phyloP scores from a whole-genome alignment of 805 yeast genomes.

The Sugiyamaella boreocaroliniensis region DNA sequence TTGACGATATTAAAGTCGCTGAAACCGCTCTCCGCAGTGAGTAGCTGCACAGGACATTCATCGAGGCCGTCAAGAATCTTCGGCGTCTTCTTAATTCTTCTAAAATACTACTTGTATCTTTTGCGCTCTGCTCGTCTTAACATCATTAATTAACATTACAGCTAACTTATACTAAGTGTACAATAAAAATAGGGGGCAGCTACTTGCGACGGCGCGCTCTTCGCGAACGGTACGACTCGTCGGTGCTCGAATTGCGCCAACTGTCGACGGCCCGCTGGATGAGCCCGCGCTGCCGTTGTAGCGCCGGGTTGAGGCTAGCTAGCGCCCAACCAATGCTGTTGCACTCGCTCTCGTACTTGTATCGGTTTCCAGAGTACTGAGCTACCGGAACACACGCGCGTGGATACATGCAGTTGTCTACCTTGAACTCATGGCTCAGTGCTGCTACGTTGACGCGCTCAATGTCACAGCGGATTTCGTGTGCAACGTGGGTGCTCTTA shows the following conservation, averaged over 20 bases:
- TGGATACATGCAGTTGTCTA: slow-evolving; percentile 43
- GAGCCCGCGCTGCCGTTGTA: slow-evolving; percentile 41
- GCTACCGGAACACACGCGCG: slow-evolving; percentile 39
- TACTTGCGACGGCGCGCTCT: slow-evolving; percentile 30
- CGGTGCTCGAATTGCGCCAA: slow-evolving; percentile 44
- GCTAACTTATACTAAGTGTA: background rate
- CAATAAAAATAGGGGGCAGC: background rate
- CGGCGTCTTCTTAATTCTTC: too few species aligned
- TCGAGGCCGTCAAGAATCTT: too few species aligned
- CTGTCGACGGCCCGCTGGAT: slow-evolving; percentile 48
- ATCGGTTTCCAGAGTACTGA: slow-evolving; percentile 42
- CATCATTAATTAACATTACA: background rate
- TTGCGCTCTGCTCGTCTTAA: too few species aligned
- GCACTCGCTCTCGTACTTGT: slow-evolving; percentile 42
- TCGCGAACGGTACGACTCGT: slow-evolving; percentile 37
- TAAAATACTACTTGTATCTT: too few species aligned
- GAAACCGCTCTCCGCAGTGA: too few species aligned
- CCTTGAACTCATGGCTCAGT: slow-evolving; percentile 31
- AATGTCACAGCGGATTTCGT: slow-evolving; percentile 32
- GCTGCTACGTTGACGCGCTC: slow-evolving; percentile 21
- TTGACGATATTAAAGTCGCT: too few species aligned
- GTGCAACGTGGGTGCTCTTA: slow-evolving; percentile 25
- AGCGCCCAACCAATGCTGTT: slow-evolving; percentile 46
- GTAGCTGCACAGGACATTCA: too few species aligned
- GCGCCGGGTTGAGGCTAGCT: slow-evolving; percentile 37